phyloP scores from a whole-genome alignment of 169 alveolate genomes.

The Perkinsus marinus region DNA sequence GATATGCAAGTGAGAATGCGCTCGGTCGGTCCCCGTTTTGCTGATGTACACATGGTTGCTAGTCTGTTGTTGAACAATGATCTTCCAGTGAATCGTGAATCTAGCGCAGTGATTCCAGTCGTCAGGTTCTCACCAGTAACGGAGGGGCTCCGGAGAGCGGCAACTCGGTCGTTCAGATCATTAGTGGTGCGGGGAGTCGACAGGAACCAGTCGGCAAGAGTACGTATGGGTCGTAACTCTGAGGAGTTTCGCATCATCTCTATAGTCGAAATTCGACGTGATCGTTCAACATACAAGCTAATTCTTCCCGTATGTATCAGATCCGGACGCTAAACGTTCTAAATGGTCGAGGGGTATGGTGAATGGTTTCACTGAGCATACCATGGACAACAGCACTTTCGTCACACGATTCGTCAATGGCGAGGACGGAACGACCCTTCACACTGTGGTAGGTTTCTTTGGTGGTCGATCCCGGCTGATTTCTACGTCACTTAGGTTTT shows the following conservation, averaged over 20 bases:
- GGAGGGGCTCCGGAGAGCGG: not conserved
- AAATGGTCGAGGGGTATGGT: not conserved
- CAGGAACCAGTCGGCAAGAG: not conserved
- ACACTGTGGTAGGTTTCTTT: not conserved
- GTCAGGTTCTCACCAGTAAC: not conserved
- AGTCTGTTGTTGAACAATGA: not conserved
- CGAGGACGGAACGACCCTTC: not conserved
- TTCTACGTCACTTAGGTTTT: not conserved
- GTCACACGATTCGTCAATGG: not conserved
- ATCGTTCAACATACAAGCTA: too few relatives aligned
- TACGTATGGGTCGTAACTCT: not conserved
- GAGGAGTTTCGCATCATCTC: too few relatives aligned
- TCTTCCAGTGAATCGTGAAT: too few relatives aligned
- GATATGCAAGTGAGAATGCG: not conserved
- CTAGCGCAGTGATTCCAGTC: not conserved
- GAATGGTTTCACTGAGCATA: not conserved
- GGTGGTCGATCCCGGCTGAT: not conserved
- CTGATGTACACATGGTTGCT: not conserved
- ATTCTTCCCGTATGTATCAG: not conserved
- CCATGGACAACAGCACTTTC: not conserved
- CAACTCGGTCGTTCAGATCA: not conserved
- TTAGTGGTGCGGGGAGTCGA: not conserved
- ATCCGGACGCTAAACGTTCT: not conserved
- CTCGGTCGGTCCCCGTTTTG: not conserved
- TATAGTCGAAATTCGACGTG: too few relatives aligned